phyloP scores from a whole-genome alignment of 2,329 filamentous ascomycete species.

The Chaetoscypha palmicola region DNA sequence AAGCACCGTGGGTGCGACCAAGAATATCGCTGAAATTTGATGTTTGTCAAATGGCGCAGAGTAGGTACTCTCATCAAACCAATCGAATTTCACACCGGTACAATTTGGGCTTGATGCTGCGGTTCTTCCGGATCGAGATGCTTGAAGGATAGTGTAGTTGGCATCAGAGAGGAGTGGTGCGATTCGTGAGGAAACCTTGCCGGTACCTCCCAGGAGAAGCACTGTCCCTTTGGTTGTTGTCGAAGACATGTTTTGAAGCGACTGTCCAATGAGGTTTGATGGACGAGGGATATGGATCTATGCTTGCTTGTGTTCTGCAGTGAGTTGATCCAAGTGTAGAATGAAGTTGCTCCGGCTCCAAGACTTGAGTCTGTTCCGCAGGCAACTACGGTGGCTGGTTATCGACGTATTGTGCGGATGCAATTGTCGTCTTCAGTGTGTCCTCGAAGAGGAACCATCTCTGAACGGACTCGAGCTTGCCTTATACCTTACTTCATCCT shows the following conservation, averaged over 20 bases:
- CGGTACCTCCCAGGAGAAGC: constrained; percentile 39
- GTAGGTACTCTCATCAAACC: constrained; percentile 38
- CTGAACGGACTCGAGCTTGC: too few relatives aligned
- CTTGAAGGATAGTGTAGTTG: constrained; percentile 31
- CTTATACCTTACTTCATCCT: too few relatives aligned
- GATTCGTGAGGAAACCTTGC: constrained; percentile 38
- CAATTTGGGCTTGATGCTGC: constrained; percentile 17
- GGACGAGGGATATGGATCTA: too few relatives aligned
- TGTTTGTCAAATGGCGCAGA: constrained; percentile 27
- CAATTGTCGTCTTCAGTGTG: too few relatives aligned
- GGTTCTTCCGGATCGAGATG: constrained; percentile 33
- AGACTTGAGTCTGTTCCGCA: too few relatives aligned
- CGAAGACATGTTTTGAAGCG: constrained; percentile 8
- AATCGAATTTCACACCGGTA: constrained; percentile 37
- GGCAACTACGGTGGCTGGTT: too few relatives aligned
- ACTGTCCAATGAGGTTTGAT: too few relatives aligned
- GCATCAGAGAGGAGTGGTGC: constrained; percentile 31
- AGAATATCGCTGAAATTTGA: constrained; percentile 34
- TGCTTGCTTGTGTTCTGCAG: too few relatives aligned
- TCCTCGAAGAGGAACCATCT: too few relatives aligned
- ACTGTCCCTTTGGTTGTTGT: constrained; percentile 20
- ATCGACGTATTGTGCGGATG: too few relatives aligned
- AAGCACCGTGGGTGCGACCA: constrained; percentile 34
- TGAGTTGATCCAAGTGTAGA: too few relatives aligned
- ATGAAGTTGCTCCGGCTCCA: too few relatives aligned